These are phyloP conservation scores for Amanita phalloides DNA, from an alignment of 768 basidiomycete genomes.

Conservation along the genomic window DNA sequence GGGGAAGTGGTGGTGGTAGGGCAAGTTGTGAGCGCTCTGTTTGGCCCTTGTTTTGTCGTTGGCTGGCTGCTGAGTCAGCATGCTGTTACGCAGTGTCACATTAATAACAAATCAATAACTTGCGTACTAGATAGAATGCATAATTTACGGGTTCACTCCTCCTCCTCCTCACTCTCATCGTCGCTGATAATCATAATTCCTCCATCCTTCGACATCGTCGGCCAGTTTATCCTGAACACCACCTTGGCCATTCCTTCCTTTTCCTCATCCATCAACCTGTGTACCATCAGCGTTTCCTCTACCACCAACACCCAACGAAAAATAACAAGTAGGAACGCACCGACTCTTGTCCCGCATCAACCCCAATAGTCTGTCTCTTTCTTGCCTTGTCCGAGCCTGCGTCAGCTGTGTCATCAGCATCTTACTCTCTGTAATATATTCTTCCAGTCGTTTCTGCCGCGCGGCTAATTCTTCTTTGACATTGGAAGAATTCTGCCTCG, in stretches of 20 bases:
- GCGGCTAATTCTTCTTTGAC: conserved; percentile 28
- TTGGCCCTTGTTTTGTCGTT: conserved; percentile 38
- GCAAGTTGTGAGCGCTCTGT: conserved; percentile 30
- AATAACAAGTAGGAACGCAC: conserved; percentile 29
- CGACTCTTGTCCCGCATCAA: conserved; percentile 39
- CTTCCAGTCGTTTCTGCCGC: conserved; percentile 36
- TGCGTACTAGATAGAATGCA: not conserved
- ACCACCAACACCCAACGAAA: conserved; percentile 9
- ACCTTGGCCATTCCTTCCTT: conserved; percentile 1
- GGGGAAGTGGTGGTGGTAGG: conserved; percentile 40
- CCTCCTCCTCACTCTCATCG: conserved; percentile 27
- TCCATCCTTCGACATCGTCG: conserved; percentile 27
- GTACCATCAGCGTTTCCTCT: conserved; percentile 4
- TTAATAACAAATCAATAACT: not conserved
- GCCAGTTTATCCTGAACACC: conserved; percentile 29
- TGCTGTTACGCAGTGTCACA: not conserved
- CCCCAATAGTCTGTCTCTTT: conserved; percentile 34
- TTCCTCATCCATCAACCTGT: conserved; percentile 26
- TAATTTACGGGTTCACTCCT: conserved; percentile 3
- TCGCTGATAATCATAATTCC: conserved; percentile 41
- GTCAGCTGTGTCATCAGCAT: conserved; percentile 34
- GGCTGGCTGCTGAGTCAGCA: conserved; percentile 28
- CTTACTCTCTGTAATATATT: conserved; percentile 44
- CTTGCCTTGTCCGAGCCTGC: conserved; percentile 36
- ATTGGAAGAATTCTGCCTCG: not conserved